Base-by-base conservation (phyloP, 495 filamentous ascomycete species). In the Penicillium salamii region DNA sequence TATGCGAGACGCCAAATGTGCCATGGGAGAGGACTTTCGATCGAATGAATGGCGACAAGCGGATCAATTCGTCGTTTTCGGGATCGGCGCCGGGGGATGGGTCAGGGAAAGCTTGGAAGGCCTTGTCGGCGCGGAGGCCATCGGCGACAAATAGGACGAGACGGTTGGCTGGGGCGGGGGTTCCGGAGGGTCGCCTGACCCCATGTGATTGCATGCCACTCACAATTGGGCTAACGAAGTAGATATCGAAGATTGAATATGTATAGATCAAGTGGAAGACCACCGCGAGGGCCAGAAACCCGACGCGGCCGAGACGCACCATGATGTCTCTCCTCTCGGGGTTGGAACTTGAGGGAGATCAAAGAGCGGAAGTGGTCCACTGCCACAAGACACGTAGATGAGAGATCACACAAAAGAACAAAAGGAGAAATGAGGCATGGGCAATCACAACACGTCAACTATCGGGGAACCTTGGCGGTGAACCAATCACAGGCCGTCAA, bases 1-100 rank as follows among this genome's bases (percentile, higher is more conserved):
- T 99, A 69, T 99, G 95, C 11, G 93, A 97, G 41, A 99, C 90
- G 12, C 95, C 95, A 67, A 99, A 99, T 3, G 95, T 99, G n/a
- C 95, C 95, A 57, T 96, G 80, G 49, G 84, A 77, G 24, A 97
- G 78, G 15, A 95, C 87, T 55, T 86, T 83, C 19, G 90, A 95
- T 53, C 95, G 90, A 55, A 99, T 77, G 63, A 91, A 99, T 3
- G 95, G 95, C n/a, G 92, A 88, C 19, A 97, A 78, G 42, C 90
- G 85, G 63, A 89, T 78, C 23, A 85, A 81, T 15, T 82, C 78
- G 35, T 73, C 61, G 41, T 68, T 66, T 41, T 73, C 26, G 21
- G 35, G 59, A 58, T 82, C 75, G 26, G 77, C 70, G 15, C 83
- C 66, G 41, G 90, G 86, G 34, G 89, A 90, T 2, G 95, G 95